These are phyloP conservation scores for Tremellales sp. DNA, from an alignment of 1,284 basidiomycete genomes.

Conservation along the genomic window DNA sequence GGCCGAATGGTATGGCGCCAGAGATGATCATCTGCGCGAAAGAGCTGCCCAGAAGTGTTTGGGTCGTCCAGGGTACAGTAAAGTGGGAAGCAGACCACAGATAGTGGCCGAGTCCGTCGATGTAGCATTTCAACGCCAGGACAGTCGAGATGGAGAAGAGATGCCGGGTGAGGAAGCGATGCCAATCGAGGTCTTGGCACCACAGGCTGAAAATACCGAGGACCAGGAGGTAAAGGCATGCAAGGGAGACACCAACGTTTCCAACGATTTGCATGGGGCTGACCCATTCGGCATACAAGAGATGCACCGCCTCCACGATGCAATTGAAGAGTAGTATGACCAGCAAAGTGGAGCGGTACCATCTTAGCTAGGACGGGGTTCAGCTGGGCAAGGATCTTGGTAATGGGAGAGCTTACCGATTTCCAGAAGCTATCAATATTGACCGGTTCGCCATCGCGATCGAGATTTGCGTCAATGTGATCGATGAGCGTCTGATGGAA, in stretches of 20 bases:
- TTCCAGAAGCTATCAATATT: slow-evolving; percentile 20
- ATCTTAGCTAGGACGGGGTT: slow-evolving; percentile 3
- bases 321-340: slow-evolving; percentile 3
- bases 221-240: slow-evolving; percentile 8
- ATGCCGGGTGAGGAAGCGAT: slow-evolving; percentile 15
- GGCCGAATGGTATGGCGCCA: slow-evolving; percentile 19
- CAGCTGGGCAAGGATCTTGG: neutral
- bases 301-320: neutral
- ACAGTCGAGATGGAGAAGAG: slow-evolving; percentile 13
- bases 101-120: slow-evolving; percentile 22
- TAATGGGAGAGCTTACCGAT: slow-evolving; percentile 11
- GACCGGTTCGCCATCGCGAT: slow-evolving; percentile 20
- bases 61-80: slow-evolving; percentile 12
- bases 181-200: slow-evolving; percentile 3
- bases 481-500: slow-evolving; percentile 9
- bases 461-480: slow-evolving; percentile 7
- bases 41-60: slow-evolving; percentile 10
- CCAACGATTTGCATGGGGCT: neutral
- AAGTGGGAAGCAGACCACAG: slow-evolving; percentile 9
- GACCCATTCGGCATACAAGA: slow-evolving; percentile 1
- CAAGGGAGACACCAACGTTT: slow-evolving; percentile 1
- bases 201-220: slow-evolving; percentile 4
- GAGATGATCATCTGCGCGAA: slow-evolving; percentile 5
- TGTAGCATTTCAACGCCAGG: slow-evolving; percentile 17
- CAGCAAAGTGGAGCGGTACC: slow-evolving; percentile 1